Evolutionary conservation across 306 rosid species (phyloP), one percentile per base, ranked within the genome.

Genomic region (Rubus parviflorus): DNA sequence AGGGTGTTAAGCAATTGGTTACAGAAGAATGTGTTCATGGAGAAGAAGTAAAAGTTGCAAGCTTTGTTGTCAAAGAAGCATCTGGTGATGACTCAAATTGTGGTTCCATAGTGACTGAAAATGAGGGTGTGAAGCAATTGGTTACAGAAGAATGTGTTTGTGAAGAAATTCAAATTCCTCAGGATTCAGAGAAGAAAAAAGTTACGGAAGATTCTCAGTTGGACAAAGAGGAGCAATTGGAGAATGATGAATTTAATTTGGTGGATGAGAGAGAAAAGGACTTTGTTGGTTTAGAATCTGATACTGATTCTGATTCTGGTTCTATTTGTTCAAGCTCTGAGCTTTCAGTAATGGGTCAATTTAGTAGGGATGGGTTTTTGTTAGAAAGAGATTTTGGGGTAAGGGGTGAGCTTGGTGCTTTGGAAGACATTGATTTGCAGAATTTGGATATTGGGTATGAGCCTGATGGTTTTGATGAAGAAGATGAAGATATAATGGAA

Each of bases 401-500:
- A 38, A 47, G 74, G 16, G 56, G 52, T 37, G 83, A 82, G 37
- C 20, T 42, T 47, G 74, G 69, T 73, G 69, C 81, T 35, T 42
- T 73, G 53, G 88, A 73, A 65, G 84, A 78, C 12, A 81, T 49
- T 42, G 60, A 58, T 60, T 48, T 38, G 7, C 65, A 76, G 69
- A 62, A 51, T 69, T 57, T 87, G 48, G 86, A 83, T 75, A 12
- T 68, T 11, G 89, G 89, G 20, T 84, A 87, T 54, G 92, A 91
- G 20, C 81, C 88, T 9, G 94, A 88, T 80, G 91, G 85, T 82
- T 89, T 78, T 38, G 89, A 78, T 3, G 88, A 80, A 35, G 91
- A 89, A 68, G 94, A 88, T 14, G 87, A 79, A 11, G 86, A 89
- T 49, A 57, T 83, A 70, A 74, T 85, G 79, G 81, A 79, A 52